Evolutionary conservation across 495 filamentous ascomycete species (phyloP), one percentile per base, ranked within the genome.

Genomic region (Trichoderma reesei): DNA sequence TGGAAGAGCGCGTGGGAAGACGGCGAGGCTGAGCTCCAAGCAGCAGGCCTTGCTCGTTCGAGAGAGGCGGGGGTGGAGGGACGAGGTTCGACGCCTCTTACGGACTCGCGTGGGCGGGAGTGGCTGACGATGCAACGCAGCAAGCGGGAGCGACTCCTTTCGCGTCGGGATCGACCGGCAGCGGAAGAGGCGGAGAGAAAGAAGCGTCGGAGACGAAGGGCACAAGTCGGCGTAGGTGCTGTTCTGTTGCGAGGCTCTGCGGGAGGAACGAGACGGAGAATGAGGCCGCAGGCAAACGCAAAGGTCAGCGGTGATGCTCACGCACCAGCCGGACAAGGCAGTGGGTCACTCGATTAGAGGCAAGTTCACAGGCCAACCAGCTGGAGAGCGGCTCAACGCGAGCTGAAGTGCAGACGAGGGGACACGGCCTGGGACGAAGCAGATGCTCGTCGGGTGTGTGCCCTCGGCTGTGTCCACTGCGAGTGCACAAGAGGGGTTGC

Each of bases 1-100:
- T 70, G 61, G 26, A 36, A n/a, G n/a, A n/a, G n/a, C n/a, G 34
- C 31, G 51, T 44, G 42, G 11, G n/a, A 59, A 34, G 26, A 31
- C 7, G 36, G 59, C 54, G 14, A 1, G 44, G 39, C 13, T 31
- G 13, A 31, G 54, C n/a, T n/a, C n/a, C n/a, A n/a, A 20, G 63
- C 20, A n/a, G 51, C 5, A 56, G 16, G 51, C 20, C 51, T n/a
- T n/a, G n/a, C n/a, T n/a, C n/a, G n/a, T n/a, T n/a, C n/a, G n/a
- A n/a, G n/a, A n/a, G n/a, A n/a, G n/a, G n/a, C n/a, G n/a, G 51
- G 51, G 51, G 51, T 56, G 51, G 34, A 34, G 51, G 18, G 20
- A n/a, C n/a, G n/a, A n/a, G n/a, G n/a, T n/a, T n/a, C n/a, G n/a
- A n/a, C 34, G 51, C 31, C 14, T 20, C 51, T 56, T 26, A 11